phyloP scores from a whole-genome alignment of 345 rosid species.

The Cardiospermum halicacabum region DNA sequence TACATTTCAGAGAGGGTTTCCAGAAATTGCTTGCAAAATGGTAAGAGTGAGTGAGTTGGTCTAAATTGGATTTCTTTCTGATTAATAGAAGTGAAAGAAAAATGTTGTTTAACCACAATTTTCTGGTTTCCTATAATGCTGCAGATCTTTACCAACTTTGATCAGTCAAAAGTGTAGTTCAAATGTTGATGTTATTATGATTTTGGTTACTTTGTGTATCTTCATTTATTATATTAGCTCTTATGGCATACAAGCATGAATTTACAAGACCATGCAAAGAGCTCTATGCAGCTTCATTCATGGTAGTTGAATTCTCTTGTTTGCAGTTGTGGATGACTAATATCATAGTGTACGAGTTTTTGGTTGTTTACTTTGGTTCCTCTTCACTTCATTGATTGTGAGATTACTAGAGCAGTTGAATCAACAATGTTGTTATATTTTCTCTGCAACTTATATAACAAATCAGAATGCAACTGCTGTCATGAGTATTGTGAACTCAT shows the following conservation, averaged over 20 bases:
- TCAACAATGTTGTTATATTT: not conserved
- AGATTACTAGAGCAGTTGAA: not conserved
- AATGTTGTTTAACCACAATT: not conserved
- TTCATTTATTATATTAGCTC: not conserved
- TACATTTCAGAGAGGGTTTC: too few species aligned
- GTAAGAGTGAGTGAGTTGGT: too few species aligned
- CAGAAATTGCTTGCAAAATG: too few species aligned
- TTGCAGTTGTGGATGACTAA: not conserved
- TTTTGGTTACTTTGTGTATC: not conserved
- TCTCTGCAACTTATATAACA: too few species aligned
- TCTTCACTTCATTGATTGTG: not conserved
- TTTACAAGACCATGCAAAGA: not conserved
- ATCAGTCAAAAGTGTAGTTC: not conserved
- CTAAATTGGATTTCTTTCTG: not conserved
- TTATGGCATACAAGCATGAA: not conserved
- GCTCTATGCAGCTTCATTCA: not conserved
- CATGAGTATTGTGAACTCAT: not conserved
- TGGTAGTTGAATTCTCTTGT: not conserved
- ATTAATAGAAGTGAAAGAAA: not conserved
- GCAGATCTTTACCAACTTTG: not conserved
- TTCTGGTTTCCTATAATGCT: not conserved
- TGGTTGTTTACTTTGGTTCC: not conserved
- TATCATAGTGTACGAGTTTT: not conserved
- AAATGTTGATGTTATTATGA: not conserved
- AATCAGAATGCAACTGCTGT: too few species aligned